phyloP scores from a whole-genome alignment of 2,329 filamentous ascomycete species.

The Stachybotrys chlorohalonatus region DNA sequence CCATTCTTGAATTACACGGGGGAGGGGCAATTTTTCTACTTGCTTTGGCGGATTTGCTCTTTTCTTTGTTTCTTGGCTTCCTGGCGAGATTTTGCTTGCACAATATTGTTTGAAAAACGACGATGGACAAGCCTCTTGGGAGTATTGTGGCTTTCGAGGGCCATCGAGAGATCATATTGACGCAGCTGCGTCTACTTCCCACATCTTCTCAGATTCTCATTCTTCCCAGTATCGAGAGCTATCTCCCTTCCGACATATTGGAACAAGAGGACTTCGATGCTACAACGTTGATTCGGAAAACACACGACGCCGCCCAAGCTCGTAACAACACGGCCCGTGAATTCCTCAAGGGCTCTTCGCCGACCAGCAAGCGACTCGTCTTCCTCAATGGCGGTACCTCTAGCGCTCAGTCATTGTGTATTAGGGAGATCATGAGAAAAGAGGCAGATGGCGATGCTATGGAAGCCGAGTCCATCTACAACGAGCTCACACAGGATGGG shows the following conservation, averaged over 20 bases:
- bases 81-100: not conserved
- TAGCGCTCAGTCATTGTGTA: conserved; percentile 43
- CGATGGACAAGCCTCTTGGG: conserved; percentile 19
- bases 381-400: conserved; percentile 52
- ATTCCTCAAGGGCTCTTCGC: conserved; percentile 40
- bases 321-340: conserved; percentile 38
- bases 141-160: conserved; percentile 54
- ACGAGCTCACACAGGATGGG: conserved; percentile 40
- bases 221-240: conserved; percentile 42
- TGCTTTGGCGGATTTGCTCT: no score
- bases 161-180: conserved; percentile 42
- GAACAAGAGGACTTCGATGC: conserved; percentile 19
- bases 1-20: not conserved
- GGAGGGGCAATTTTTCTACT: not conserved
- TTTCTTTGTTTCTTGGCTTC: not conserved
- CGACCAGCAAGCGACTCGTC: conserved; percentile 42
- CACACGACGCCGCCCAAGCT: conserved; percentile 39
- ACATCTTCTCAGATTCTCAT: conserved; percentile 49
- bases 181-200: conserved; percentile 51
- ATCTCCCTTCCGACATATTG: conserved; percentile 24
- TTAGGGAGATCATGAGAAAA: conserved; percentile 43
- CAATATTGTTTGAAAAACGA: not conserved
- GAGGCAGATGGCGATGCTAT: conserved; percentile 38
- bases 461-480: conserved; percentile 43
- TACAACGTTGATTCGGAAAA: conserved; percentile 31